Conservation (phyloP, 495 filamentous ascomycete species). For the Astrocystis sublimbata region DNA sequence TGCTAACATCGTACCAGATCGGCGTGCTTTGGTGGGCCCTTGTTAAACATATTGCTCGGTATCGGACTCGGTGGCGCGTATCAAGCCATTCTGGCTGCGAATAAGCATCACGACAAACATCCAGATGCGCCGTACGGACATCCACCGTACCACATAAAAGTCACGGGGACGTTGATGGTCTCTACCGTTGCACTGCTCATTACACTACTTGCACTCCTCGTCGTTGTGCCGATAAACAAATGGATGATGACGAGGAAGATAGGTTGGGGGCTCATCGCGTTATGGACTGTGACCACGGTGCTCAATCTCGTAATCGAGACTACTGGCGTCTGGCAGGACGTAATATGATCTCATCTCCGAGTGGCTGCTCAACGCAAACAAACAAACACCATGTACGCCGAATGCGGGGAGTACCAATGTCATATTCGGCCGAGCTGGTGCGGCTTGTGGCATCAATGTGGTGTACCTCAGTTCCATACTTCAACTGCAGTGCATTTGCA, state of each 20-base stretch:
- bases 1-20: constrained; percentile 44
- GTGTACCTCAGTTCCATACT: background rate
- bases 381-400: constrained; percentile 3
- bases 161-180: constrained; percentile 81
- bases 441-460: constrained; percentile 3
- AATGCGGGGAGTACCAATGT: background rate
- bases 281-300: constrained; percentile 85
- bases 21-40: constrained; percentile 94
- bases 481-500: background rate
- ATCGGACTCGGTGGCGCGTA: constrained; percentile 87
- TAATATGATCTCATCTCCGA: constrained; percentile 23
- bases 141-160: constrained; percentile 74
- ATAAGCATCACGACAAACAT: constrained; percentile 56
- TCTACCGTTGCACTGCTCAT: constrained; percentile 77
- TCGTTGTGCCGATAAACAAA: constrained; percentile 78
- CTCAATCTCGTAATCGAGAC: constrained; percentile 84
- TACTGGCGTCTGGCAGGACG: constrained; percentile 52
- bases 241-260: constrained; percentile 89
- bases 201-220: constrained; percentile 75
- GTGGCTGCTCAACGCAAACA: constrained; percentile 1
- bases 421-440: constrained; percentile 5
- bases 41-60: constrained; percentile 96
- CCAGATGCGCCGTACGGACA: constrained; percentile 54
- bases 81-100: constrained; percentile 67
- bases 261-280: constrained; percentile 75